Evolutionary conservation across 1,139 yeast species (phyloP), one percentile per base, ranked within the genome.

Genomic region (Suhomyces bribrorum): DNA sequence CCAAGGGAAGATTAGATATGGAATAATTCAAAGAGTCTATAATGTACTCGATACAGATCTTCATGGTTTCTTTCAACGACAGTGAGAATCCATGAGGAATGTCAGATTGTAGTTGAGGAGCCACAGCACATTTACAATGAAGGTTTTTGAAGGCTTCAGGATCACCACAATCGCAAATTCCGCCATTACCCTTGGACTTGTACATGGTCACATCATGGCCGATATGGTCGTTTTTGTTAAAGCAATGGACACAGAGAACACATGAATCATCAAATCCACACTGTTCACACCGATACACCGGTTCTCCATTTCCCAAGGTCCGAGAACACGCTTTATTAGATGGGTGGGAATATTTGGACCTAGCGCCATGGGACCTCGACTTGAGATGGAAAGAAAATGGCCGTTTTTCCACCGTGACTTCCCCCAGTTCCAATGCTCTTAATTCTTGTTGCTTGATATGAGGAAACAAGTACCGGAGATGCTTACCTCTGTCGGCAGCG

Each of bases 81-180:
- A 32, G 24, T 6, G 29, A 31, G 17, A 49, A 42, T 7, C 44
- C 52, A 4, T 49, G 44, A 4, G 44, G 40, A 14, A 31, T 16
- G 3, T 28, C 36, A 8, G 29, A 12, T 8, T 31, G 17, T 5
- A 25, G 39, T 15, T 29, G 26, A 11, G 11, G 27, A 12, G 23
- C 25, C 11, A 22, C 29, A 31, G 56, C 59, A 43, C 71, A 64
- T 31, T 54, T 58, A 59, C 97, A 90, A 38, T 77, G 64, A 36
- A 82, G 64, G 3, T 66, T 61, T 5, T 56, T 59, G 82, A 95
- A 90, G 0, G 96, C 95, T 45, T 83, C 87, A 0, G 77, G 72
- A 56, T 92, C 96, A 2, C 97, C 97, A 64, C 97, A 92, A 57
- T 92, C 97, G 58, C 97, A 92, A 15, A 83, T 76, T 2, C 90